These are phyloP conservation scores for Bonia amplexicaulis DNA, from an alignment of 176 grass and related monocot genomes.

Conservation along the genomic window DNA sequence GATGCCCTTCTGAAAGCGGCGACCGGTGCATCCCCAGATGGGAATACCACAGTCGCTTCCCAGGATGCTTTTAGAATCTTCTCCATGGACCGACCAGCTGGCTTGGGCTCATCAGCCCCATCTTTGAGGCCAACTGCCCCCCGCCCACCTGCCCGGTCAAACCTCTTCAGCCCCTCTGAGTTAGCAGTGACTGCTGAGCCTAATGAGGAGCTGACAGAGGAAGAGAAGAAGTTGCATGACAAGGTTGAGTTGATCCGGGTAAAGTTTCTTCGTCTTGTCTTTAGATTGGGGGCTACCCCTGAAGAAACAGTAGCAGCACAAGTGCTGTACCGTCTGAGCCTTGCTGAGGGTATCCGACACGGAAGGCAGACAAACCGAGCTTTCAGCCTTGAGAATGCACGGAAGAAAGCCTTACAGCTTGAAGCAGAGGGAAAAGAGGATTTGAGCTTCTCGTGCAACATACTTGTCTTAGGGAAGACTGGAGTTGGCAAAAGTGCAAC, in stretches of 20 bases:
- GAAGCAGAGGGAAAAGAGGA: conserved; percentile 61
- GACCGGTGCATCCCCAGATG: conserved; percentile 42
- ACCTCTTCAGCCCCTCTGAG: conserved; percentile 40
- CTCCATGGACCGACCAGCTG: conserved; percentile 61
- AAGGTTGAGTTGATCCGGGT: conserved; percentile 79
- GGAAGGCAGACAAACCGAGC: conserved; percentile 62
- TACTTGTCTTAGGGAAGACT: conserved; percentile 86
- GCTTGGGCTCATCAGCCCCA: conserved; percentile 60
- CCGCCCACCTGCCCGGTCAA: conserved; percentile 35
- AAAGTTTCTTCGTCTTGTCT: conserved; percentile 84
- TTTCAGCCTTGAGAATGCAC: conserved; percentile 59
- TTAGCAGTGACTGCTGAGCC: conserved; percentile 43
- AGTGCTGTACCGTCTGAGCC: conserved; percentile 73
- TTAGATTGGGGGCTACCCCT: conserved; percentile 59
- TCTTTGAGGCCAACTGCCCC: conserved; percentile 50
- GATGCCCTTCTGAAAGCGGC: conserved; percentile 77
- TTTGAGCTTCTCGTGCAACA: conserved; percentile 78
- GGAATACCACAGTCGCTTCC: conserved; percentile 42
- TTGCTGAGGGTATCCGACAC: conserved; percentile 68
- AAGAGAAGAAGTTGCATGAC: conserved; percentile 78
- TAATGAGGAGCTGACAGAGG: conserved; percentile 59
- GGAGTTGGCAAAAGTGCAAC: conserved; percentile 99
- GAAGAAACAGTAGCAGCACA: conserved; percentile 65
- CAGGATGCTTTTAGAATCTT: conserved; percentile 68
- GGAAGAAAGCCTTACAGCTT: conserved; percentile 63